Conservation (phyloP, 169 alveolate genomes). For the Cryptosporidium viatorum region DNA sequence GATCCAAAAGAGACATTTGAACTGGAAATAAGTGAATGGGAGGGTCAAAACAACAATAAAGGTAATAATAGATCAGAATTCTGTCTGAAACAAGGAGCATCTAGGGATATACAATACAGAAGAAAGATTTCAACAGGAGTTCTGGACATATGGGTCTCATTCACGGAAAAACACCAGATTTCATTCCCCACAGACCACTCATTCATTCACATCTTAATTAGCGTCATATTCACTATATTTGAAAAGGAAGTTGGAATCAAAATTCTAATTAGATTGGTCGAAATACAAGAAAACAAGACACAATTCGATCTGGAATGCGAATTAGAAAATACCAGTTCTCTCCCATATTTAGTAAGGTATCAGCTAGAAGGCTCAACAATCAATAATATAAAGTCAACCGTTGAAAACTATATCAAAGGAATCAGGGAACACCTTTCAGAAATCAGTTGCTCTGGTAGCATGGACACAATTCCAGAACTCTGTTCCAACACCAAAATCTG, state of each 20-base stretch:
- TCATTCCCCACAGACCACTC: background rate
- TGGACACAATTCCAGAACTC: background rate
- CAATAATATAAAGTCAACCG: conserved; percentile 44
- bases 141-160: conserved; percentile 56
- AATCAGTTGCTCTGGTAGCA: background rate
- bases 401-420: conserved; percentile 23
- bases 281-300: background rate
- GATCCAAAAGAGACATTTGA: conserved; percentile 63
- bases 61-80: background rate
- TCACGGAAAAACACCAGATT: conserved; percentile 47
- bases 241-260: conserved; percentile 30
- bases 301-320: conserved; percentile 68
- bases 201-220: conserved; percentile 14
- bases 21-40: conserved; percentile 36
- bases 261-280: conserved; percentile 28
- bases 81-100: conserved; percentile 13
- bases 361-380: conserved; percentile 56
- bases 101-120: conserved; percentile 42
- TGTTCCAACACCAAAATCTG: background rate
- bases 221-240: conserved; percentile 30
- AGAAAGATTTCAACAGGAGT: conserved; percentile 48
- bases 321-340: conserved; percentile 30
- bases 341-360: conserved; percentile 34
- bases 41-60: background rate
- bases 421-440: conserved; percentile 5